Evolutionary conservation across 2,329 filamentous ascomycete genomes (phyloP).

Genomic region (Phialophora macrospora): DNA sequence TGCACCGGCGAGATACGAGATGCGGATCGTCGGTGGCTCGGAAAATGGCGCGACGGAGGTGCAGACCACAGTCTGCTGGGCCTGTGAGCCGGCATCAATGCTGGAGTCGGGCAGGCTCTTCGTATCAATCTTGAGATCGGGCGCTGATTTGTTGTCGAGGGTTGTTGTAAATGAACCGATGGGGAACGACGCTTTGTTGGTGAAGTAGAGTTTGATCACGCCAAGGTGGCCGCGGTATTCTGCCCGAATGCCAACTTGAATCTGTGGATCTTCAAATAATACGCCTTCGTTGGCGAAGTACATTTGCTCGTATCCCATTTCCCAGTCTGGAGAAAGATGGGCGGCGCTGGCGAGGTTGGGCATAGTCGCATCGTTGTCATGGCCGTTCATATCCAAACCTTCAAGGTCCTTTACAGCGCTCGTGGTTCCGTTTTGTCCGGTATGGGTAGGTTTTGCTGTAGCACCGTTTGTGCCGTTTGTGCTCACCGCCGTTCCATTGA

Average conservation of each 20-base stretch:
- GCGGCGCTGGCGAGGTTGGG: conserved; percentile 91
- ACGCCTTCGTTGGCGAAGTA: conserved; percentile 82
- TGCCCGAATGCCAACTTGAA: conserved; percentile 88
- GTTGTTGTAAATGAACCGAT: conserved; percentile 95
- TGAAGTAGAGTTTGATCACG: conserved; percentile 93
- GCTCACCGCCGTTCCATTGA: conserved; percentile 49
- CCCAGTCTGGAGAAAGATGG: conserved; percentile 93
- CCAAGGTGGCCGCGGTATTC: conserved; percentile 96
- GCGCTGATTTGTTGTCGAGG: conserved; percentile 71
- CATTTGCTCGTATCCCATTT: conserved; percentile 82
- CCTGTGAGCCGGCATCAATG: conserved; percentile 74
- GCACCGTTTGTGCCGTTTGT: conserved; percentile 48
- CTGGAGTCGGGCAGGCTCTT: conserved; percentile 86
- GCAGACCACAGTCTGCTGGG: conserved; percentile 93
- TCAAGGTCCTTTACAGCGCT: conserved; percentile 69
- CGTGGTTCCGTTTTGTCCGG: conserved; percentile 47
- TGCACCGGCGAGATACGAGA: conserved; percentile 92
- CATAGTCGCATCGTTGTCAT: conserved; percentile 61
- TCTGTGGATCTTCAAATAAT: conserved; percentile 90
- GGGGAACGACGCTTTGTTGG: conserved; percentile 84
- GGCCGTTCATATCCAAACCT: conserved; percentile 74
- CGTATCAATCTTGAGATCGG: conserved; percentile 79
- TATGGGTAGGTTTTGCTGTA: conserved; percentile 28
- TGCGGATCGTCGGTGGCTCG: conserved; percentile 85
- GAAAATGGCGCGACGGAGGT: conserved; percentile 81